Evolutionary conservation across 1,284 basidiomycete species (phyloP).

Genomic region (Boletus semigastroideus): DNA sequence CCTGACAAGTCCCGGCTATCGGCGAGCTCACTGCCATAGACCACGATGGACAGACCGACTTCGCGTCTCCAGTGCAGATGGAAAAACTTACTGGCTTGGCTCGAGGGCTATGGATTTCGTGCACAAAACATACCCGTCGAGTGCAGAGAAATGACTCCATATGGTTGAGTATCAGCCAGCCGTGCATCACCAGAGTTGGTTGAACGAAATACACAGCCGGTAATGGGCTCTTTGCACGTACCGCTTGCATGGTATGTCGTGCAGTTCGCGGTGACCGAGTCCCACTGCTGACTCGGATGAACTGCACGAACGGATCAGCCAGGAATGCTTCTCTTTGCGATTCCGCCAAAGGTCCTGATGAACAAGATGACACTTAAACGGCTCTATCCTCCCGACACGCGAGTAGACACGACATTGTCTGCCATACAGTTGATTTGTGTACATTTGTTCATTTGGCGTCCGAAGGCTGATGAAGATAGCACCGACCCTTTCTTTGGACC

Average conservation of each 20-base stretch:
- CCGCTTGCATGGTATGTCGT: slow-evolving; percentile 43
- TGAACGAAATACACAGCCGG: slow-evolving; percentile 48
- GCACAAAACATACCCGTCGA: slow-evolving; percentile 44
- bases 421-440: slow-evolving; percentile 62
- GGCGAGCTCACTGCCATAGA: too few species aligned
- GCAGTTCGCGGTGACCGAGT: not conserved
- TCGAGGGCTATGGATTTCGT: slow-evolving; percentile 53
- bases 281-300: not conserved
- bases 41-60: not conserved
- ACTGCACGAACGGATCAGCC: slow-evolving; percentile 37
- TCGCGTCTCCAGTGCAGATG: slow-evolving; percentile 35
- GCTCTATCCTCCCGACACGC: slow-evolving; percentile 44
- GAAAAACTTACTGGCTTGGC: slow-evolving; percentile 56
- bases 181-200: not conserved
- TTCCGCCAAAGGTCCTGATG: slow-evolving; percentile 69
- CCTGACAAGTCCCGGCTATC: not conserved
- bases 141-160: slow-evolving; percentile 39
- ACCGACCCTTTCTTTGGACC: slow-evolving; percentile 65
- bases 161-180: slow-evolving; percentile 35
- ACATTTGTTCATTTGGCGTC: slow-evolving; percentile 59
- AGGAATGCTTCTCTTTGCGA: slow-evolving; percentile 56
- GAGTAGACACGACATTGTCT: slow-evolving; percentile 38
- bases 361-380: slow-evolving; percentile 64
- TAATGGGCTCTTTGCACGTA: slow-evolving; percentile 64
- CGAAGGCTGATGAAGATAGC: slow-evolving; percentile 39